Percentiles rank a stretch among this genome's conserved stretches.
Evolutionary conservation across 2,329 filamentous ascomycete species (phyloP).

Genomic region (Colletotrichum orchidophilum): DNA sequence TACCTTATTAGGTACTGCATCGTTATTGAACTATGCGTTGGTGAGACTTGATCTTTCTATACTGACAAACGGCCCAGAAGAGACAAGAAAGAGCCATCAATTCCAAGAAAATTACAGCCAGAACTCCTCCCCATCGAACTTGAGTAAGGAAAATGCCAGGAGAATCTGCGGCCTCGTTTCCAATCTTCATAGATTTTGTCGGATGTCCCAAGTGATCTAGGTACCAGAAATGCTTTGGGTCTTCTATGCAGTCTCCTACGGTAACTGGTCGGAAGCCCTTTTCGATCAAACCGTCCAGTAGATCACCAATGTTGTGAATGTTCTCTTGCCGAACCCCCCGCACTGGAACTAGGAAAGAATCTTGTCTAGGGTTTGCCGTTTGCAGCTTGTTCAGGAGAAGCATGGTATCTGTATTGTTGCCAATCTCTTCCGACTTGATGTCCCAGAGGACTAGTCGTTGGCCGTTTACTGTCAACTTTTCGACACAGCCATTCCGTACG

Average conservation of each 20-base stretch:
- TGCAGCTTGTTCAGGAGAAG: neutral
- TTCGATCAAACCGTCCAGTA: neutral
- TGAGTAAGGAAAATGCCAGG: neutral
- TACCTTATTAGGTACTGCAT: no score
- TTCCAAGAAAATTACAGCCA: neutral
- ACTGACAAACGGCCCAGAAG: neutral
- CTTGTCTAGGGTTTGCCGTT: neutral
- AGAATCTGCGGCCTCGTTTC: neutral
- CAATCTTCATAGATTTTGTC: neutral
- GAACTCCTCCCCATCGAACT: neutral
- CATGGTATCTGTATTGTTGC: neutral
- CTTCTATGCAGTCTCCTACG: conserved; percentile 4
- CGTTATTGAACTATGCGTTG: neutral
- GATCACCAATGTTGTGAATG: neutral
- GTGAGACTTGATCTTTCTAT: neutral
- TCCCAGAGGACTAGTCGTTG: neutral
- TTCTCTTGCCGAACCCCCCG: neutral
- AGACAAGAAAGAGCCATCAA: neutral
- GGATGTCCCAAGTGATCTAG: neutral
- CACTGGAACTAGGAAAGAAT: neutral
- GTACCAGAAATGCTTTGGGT: neutral
- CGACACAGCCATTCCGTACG: conserved; percentile 10
- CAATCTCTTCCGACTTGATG: neutral
- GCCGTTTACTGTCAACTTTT: neutral
- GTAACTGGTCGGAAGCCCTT: conserved; percentile 3